A percentile compares a stretch with the other conserved stretches of the same genome.
phyloP scores from a whole-genome alignment of 2,329 filamentous ascomycete genomes.

The Colletotrichum simmondsii region DNA sequence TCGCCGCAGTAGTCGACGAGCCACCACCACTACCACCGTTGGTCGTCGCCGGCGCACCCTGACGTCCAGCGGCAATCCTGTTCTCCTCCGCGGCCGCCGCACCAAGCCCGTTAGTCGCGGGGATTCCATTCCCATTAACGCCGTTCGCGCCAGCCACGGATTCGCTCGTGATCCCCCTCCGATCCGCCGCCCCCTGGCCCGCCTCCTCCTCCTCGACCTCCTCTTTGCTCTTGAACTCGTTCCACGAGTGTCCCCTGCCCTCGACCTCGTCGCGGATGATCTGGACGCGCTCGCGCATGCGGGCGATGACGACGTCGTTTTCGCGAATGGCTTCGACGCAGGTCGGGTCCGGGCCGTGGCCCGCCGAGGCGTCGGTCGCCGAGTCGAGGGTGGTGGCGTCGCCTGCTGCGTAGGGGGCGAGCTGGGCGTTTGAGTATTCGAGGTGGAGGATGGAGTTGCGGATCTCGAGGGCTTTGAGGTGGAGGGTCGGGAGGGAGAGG shows the following conservation, averaged over 20 bases:
- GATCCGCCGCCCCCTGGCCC: neutral
- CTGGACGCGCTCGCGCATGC: conserved; percentile 74
- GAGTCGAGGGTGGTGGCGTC: conserved; percentile 43
- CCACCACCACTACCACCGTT: neutral
- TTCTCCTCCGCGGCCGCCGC: conserved; percentile 29
- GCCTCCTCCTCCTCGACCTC: conserved; percentile 50
- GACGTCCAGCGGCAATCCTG: conserved; percentile 12
- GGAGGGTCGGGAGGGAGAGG: conserved; percentile 73
- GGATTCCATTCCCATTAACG: neutral
- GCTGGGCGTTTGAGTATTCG: conserved; percentile 78
- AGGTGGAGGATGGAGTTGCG: conserved; percentile 81
- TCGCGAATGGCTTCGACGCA: conserved; percentile 80
- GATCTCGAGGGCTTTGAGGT: conserved; percentile 80
- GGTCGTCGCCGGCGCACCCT: conserved; percentile 16
- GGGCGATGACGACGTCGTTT: conserved; percentile 74
- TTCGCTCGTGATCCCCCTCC: neutral
- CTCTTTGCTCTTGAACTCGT: conserved; percentile 62
- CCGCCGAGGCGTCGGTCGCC: conserved; percentile 37
- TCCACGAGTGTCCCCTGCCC: conserved; percentile 65
- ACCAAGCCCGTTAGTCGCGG: conserved; percentile 35
- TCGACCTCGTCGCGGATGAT: conserved; percentile 75
- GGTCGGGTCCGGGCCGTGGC: conserved; percentile 66
- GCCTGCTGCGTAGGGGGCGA: conserved; percentile 74
- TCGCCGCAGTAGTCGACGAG: conserved; percentile 2
- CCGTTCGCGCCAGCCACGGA: conserved; percentile 3